These are phyloP conservation scores for Apiospora rasikravindrae DNA, from an alignment of 2,329 filamentous ascomycete species.

Conservation along the genomic window DNA sequence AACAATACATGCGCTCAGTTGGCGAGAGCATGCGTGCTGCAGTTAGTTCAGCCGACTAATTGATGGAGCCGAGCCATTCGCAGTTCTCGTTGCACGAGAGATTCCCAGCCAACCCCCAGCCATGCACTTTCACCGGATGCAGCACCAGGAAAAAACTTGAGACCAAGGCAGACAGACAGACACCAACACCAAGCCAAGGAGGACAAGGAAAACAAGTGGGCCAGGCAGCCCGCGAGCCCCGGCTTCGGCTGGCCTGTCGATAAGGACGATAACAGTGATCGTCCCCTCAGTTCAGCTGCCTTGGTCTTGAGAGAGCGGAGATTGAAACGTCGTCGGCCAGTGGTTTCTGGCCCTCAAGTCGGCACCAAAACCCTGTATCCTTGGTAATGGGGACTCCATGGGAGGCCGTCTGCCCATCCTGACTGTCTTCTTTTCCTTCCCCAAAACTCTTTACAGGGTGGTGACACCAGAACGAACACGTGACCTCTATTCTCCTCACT, in stretches of 20 bases:
- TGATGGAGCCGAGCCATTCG: no score
- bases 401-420: not conserved
- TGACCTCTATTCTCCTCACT: not conserved
- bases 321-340: conserved; percentile 3
- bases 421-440: not conserved
- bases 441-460: not conserved
- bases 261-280: conserved; percentile 5
- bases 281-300: conserved; percentile 11
- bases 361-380: conserved; percentile 6
- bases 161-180: not conserved
- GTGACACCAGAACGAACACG: not conserved
- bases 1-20: not conserved
- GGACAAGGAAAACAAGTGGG: not conserved
- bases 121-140: conserved; percentile 7
- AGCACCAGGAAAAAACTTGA: not conserved
- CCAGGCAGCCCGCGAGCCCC: not conserved
- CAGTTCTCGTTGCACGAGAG: conserved; percentile 5
- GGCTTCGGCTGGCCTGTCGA: conserved; percentile 14
- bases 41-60: not conserved
- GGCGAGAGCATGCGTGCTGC: not conserved
- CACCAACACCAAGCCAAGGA: no score
- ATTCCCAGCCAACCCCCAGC: conserved; percentile 10
- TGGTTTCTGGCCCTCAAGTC: not conserved
- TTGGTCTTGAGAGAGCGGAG: conserved; percentile 1
- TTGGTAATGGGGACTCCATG: not conserved